Conservation (phyloP, 1,284 basidiomycete genomes). For the Ganoderma multipileum region DNA sequence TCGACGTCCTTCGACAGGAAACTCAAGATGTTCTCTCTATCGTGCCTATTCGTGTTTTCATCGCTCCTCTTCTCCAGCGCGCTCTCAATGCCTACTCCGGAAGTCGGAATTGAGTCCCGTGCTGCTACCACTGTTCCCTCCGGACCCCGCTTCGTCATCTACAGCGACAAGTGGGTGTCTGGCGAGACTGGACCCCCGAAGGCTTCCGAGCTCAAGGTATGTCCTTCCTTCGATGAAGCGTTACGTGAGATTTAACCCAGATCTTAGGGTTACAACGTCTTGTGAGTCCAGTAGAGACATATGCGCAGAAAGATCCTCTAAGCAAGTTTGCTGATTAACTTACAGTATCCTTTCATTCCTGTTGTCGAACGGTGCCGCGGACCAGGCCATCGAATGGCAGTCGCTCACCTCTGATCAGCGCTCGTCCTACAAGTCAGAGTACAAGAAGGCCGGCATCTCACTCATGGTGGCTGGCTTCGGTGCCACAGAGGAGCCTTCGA, state of each 20-base stretch:
- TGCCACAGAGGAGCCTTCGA: constrained; percentile 57
- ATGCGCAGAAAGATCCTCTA: not conserved
- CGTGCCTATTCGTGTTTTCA: constrained; percentile 23
- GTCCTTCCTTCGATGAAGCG: constrained; percentile 12
- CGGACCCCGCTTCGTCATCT: constrained; percentile 51
- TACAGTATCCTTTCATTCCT: constrained; percentile 52
- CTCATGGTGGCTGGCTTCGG: constrained; percentile 59
- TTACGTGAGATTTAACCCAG: not conserved
- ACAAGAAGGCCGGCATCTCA: constrained; percentile 53
- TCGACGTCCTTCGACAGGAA: not conserved
- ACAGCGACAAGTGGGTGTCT: constrained; percentile 49
- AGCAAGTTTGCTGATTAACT: not conserved
- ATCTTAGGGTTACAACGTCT: constrained; percentile 54
- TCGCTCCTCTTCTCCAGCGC: constrained; percentile 26
- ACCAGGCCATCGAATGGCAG: constrained; percentile 53
- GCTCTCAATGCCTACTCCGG: constrained; percentile 24
- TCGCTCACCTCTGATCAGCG: constrained; percentile 43
- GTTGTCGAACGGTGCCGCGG: constrained; percentile 48
- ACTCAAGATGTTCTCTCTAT: constrained; percentile 26
- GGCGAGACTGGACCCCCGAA: constrained; percentile 47
- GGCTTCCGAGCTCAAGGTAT: constrained; percentile 44
- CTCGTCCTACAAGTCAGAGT: constrained; percentile 46
- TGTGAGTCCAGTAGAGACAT: constrained; percentile 40
- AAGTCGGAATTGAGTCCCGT: constrained; percentile 19
- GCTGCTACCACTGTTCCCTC: constrained; percentile 31